Evolutionary conservation across 2,329 filamentous ascomycete species (phyloP).

Genomic region (Gaeumannomyces tritici): DNA sequence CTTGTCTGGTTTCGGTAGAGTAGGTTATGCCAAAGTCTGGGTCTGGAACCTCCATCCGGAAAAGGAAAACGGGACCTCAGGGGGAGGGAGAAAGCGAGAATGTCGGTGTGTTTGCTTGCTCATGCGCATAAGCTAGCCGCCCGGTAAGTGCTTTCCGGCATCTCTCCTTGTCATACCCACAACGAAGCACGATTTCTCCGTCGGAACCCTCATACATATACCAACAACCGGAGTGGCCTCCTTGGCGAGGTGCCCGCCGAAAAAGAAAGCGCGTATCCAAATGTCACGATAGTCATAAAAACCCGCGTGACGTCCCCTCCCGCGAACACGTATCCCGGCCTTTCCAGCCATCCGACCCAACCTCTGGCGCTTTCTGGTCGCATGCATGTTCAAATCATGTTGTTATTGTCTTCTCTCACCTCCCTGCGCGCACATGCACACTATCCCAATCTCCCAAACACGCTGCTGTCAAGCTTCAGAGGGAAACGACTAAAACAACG

Average conservation of each 20-base stretch:
- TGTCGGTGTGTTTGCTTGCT: neutral
- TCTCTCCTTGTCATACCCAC: too few species aligned
- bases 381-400: neutral
- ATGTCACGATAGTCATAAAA: neutral
- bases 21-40: neutral
- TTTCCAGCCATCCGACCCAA: neutral
- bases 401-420: neutral
- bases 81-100: neutral
- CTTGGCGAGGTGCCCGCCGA: neutral
- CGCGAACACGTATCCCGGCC: neutral
- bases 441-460: neutral
- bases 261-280: neutral
- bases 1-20: too few species aligned
- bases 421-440: too few species aligned
- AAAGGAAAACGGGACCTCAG: neutral
- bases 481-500: neutral
- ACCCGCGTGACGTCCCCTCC: neutral
- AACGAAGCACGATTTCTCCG: neutral
- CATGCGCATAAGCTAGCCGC: neutral
- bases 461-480: too few species aligned
- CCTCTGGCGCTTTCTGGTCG: neutral
- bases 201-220: neutral
- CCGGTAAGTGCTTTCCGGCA: too few species aligned
- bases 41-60: neutral
- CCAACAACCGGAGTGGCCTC: neutral